These are phyloP conservation scores for Boletus speciosus DNA, from an alignment of 768 basidiomycete genomes.

Conservation along the genomic window DNA sequence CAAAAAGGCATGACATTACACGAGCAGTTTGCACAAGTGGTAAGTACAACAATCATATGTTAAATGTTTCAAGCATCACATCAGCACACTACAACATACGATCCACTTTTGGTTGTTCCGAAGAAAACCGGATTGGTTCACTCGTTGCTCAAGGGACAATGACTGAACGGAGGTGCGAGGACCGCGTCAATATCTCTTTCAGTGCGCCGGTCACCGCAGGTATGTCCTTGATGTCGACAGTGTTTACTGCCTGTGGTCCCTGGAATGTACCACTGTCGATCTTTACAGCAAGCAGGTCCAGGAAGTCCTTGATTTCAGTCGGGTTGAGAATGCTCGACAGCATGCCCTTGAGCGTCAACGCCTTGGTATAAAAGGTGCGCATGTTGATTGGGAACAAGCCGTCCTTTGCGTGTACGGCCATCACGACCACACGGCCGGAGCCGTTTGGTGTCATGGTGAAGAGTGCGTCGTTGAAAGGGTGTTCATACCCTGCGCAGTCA, in stretches of 20 bases:
- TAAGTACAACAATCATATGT: no score
- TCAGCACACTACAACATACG: neutral
- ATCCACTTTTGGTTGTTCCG: no score
- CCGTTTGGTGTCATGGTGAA: constrained; percentile 32
- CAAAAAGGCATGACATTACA: no score
- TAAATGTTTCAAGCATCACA: neutral
- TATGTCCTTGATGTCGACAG: constrained; percentile 21
- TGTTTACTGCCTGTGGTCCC: constrained; percentile 26
- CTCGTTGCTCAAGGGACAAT: constrained; percentile 19
- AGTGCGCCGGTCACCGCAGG: constrained; percentile 19
- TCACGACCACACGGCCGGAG: constrained; percentile 33
- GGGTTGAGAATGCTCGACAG: constrained; percentile 23
- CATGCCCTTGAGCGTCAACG: constrained; percentile 32
- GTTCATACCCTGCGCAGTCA: constrained; percentile 33
- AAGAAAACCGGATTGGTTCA: neutral
- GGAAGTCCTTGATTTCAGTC: constrained; percentile 24
- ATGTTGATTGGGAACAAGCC: constrained; percentile 30
- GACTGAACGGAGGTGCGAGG: constrained; percentile 29
- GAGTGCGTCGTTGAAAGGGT: constrained; percentile 33
- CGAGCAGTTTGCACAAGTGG: no score
- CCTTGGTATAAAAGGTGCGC: constrained; percentile 32
- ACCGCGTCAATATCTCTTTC: constrained; percentile 24
- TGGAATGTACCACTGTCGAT: constrained; percentile 28
- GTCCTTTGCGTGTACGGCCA: constrained; percentile 34
- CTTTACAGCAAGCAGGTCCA: constrained; percentile 29